Conservation (phyloP, 768 basidiomycete species). For the Baorangia bicolor region DNA sequence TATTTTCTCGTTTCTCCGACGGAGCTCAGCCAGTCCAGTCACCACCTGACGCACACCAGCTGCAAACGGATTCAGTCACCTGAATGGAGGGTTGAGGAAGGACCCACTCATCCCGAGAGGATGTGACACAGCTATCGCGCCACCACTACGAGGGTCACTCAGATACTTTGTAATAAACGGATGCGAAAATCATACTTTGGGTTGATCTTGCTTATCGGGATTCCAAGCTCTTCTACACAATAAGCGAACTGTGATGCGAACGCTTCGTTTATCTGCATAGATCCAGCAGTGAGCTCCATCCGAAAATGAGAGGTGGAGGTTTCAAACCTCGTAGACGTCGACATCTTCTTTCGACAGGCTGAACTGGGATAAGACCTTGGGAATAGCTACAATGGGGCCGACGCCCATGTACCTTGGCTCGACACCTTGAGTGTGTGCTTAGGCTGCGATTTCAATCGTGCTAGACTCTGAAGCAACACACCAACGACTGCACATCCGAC, state of each 20-base stretch:
- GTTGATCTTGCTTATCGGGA: constrained; percentile 82
- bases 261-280: constrained; percentile 76
- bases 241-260: constrained; percentile 95
- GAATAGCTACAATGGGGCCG: constrained; percentile 68
- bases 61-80: constrained; percentile 29
- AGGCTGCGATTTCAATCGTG: not conserved
- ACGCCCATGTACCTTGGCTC: constrained; percentile 81
- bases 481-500: constrained; percentile 77
- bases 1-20: constrained; percentile 62
- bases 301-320: not conserved
- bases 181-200: constrained; percentile 56
- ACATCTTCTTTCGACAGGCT: constrained; percentile 72
- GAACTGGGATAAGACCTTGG: constrained; percentile 58
- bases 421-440: constrained; percentile 46
- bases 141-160: constrained; percentile 53
- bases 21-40: constrained; percentile 82
- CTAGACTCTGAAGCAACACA: constrained; percentile 28
- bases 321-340: constrained; percentile 68
- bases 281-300: not conserved
- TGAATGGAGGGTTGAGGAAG: not conserved
- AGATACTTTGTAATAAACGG: not conserved
- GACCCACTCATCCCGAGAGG: constrained; percentile 80
- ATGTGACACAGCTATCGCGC: constrained; percentile 81
- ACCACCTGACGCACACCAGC: constrained; percentile 87
- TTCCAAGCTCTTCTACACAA: constrained; percentile 76